Evolutionary conservation across 345 rosid genomes (phyloP).

Genomic region (Citrus hindsii): DNA sequence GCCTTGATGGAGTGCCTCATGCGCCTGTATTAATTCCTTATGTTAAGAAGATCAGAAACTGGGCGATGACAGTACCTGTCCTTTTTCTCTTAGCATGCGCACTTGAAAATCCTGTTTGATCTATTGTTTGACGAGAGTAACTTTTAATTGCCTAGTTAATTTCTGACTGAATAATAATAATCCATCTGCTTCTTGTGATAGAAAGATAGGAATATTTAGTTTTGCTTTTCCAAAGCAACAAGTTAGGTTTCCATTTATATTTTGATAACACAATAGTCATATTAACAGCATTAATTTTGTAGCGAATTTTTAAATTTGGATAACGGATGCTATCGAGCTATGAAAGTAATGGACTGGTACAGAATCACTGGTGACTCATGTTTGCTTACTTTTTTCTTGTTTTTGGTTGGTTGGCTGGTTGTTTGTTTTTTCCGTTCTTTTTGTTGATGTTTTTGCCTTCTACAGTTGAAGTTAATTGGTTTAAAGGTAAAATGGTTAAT

Average conservation of each 20-base stretch:
- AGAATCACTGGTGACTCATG: too few species aligned
- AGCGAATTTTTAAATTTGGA: too few species aligned
- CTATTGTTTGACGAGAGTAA: not conserved
- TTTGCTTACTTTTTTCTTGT: too few species aligned
- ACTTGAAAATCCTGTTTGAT: not conserved
- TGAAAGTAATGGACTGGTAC: too few species aligned
- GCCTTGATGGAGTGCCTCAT: conserved; percentile 56
- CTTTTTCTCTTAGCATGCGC: not conserved
- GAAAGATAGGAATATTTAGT: not conserved
- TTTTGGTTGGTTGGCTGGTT: too few species aligned
- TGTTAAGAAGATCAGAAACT: not conserved
- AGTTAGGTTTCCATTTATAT: not conserved
- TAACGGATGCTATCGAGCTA: too few species aligned
- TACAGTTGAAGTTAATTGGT: too few species aligned
- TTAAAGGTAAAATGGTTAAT: too few species aligned
- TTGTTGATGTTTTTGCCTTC: too few species aligned
- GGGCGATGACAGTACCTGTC: not conserved
- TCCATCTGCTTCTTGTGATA: not conserved
- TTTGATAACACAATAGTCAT: not conserved
- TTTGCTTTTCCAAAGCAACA: not conserved
- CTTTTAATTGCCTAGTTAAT: not conserved
- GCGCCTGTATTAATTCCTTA: conserved; percentile 31
- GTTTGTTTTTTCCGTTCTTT: too few species aligned
- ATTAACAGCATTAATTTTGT: too few species aligned
- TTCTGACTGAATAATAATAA: not conserved